Evolutionary conservation across 2,329 filamentous ascomycete genomes (phyloP).

Genomic region (Biscogniauxia mediterranea): DNA sequence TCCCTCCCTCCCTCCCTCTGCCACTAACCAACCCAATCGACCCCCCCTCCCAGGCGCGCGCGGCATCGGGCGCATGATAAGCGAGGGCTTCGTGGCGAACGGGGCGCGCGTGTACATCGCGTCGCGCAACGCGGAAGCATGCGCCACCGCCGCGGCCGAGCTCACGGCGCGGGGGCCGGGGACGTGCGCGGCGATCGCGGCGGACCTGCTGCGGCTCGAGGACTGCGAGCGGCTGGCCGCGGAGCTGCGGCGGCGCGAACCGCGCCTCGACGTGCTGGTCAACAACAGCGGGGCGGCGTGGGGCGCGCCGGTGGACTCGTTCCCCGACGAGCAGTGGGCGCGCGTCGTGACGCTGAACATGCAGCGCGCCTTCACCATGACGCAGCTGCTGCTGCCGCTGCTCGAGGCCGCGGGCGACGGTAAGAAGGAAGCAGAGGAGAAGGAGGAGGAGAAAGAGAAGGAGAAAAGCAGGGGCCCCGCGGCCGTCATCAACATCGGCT

Average conservation of each 20-base stretch:
- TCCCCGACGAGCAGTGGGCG: constrained; percentile 58
- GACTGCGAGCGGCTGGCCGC: constrained; percentile 54
- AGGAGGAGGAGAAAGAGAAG: constrained; percentile 8
- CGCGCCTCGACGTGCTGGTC: constrained; percentile 58
- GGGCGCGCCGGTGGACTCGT: constrained; percentile 58
- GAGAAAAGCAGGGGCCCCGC: constrained; percentile 46
- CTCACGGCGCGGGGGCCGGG: constrained; percentile 53
- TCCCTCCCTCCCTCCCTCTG: background rate
- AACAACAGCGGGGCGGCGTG: constrained; percentile 67
- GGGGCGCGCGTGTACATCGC: constrained; percentile 65
- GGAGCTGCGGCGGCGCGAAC: constrained; percentile 49
- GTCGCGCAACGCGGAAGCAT: constrained; percentile 59
- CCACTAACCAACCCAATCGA: background rate
- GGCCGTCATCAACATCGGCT: constrained; percentile 64
- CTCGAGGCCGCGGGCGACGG: constrained; percentile 51
- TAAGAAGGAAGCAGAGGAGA: constrained; percentile 5
- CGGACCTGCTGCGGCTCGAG: constrained; percentile 61
- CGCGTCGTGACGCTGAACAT: constrained; percentile 64
- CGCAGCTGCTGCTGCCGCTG: constrained; percentile 58
- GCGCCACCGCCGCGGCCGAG: constrained; percentile 53
- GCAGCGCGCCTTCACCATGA: constrained; percentile 66
- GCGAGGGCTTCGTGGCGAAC: constrained; percentile 62
- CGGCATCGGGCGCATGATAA: constrained; percentile 68
- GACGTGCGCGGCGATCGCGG: constrained; percentile 55
- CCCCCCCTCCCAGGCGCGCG: constrained; percentile 42